Percentiles rank a stretch among this genome's conserved stretches.
Evolutionary conservation across 1,284 basidiomycete genomes (phyloP).

Genomic region (Pseudozyma thailandica): DNA sequence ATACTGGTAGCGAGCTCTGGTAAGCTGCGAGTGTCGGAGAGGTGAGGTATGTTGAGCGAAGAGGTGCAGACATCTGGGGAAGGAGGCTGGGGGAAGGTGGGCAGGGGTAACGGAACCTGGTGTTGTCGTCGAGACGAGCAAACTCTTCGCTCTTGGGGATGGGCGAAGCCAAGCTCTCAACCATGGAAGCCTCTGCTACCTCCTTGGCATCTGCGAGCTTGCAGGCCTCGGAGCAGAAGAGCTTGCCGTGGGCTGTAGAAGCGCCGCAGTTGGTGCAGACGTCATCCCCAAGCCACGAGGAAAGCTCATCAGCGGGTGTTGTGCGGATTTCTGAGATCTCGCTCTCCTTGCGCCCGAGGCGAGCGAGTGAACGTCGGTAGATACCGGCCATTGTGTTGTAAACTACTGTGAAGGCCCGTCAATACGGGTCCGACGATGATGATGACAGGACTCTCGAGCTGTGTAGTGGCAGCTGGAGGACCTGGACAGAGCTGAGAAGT

Average conservation of each 20-base stretch:
- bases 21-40: conserved; percentile 57
- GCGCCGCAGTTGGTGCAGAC: conserved; percentile 59
- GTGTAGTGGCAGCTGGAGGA: conserved; percentile 28
- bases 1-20: conserved; percentile 49
- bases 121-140: conserved; percentile 13
- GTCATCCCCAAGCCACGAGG: conserved; percentile 58
- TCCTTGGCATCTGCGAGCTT: conserved; percentile 48
- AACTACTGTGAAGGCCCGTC: conserved; percentile 25
- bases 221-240: conserved; percentile 59
- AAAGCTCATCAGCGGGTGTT: conserved; percentile 55
- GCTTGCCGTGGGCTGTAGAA: conserved; percentile 41
- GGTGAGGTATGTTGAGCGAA: conserved; percentile 46
- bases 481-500: not conserved
- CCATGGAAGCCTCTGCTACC: conserved; percentile 28
- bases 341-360: conserved; percentile 41
- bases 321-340: conserved; percentile 43
- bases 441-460: conserved; percentile 13
- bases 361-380: conserved; percentile 47
- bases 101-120: conserved; percentile 59
- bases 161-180: conserved; percentile 30
- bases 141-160: conserved; percentile 25
- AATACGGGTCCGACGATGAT: conserved; percentile 20
- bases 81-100: conserved; percentile 57
- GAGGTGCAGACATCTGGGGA: conserved; percentile 52
- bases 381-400: conserved; percentile 41